Percentiles rank a stretch among this genome's conserved stretches.
phyloP scores from a whole-genome alignment of 306 rosid genomes.

The Oemleria cerasiformis region DNA sequence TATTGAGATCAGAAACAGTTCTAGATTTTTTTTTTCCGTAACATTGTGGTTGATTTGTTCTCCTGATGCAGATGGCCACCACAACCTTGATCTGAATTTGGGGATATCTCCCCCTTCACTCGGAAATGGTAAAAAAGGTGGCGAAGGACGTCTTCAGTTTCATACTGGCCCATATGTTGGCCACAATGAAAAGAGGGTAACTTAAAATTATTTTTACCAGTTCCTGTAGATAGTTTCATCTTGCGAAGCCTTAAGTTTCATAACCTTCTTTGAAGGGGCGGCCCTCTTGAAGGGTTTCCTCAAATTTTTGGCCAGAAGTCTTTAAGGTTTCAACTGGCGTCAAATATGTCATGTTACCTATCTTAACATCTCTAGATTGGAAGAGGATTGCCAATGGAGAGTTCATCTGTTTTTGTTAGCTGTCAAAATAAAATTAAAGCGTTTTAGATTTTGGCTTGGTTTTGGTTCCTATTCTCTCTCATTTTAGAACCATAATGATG shows the following conservation, averaged over 20 bases:
- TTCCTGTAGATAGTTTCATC: not conserved
- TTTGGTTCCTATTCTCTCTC: not conserved
- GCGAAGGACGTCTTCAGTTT: slow-evolving; percentile 48
- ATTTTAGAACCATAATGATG: slow-evolving; percentile 7
- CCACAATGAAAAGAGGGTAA: slow-evolving; percentile 62
- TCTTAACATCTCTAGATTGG: not conserved
- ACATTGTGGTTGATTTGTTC: slow-evolving; percentile 17
- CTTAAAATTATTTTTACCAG: not conserved
- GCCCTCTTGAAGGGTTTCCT: not conserved
- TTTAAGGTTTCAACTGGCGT: not conserved
- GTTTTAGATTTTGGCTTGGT: not conserved
- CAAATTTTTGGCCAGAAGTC: not conserved
- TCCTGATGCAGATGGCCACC: slow-evolving; percentile 49
- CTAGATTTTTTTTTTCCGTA: not conserved
- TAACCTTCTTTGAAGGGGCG: not conserved
- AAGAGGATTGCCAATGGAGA: not conserved
- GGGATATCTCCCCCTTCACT: slow-evolving; percentile 69
- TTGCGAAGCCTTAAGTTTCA: not conserved
- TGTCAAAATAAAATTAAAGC: not conserved
- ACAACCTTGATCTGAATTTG: slow-evolving; percentile 87
- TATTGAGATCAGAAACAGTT: not conserved
- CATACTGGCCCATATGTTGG: slow-evolving; percentile 42
- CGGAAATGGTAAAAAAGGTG: slow-evolving; percentile 49
- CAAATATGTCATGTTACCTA: not conserved
- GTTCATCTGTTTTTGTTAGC: not conserved